Conservation (phyloP, 2,329 filamentous ascomycete genomes). For the Coniochaeta sp. region DNA sequence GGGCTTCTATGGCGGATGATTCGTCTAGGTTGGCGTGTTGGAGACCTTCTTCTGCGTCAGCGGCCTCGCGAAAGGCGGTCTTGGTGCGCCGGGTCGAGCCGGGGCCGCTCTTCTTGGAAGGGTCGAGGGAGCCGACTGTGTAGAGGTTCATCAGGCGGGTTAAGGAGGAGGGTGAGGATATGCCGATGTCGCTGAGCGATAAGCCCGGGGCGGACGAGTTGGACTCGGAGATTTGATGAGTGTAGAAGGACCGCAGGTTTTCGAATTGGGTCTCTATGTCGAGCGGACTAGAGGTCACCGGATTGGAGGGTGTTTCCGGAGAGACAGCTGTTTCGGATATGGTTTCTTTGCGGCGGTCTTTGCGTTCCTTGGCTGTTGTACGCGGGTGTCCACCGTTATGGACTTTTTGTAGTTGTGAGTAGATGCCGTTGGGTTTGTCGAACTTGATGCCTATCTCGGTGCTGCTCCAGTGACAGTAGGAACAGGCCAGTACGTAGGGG, state of each 20-base stretch:
- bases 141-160: slow-evolving; percentile 90
- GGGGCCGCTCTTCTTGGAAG: slow-evolving; percentile 31
- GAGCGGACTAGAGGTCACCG: slow-evolving; percentile 32
- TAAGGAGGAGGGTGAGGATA: slow-evolving; percentile 71
- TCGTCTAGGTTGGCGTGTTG: slow-evolving; percentile 56
- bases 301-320: slow-evolving; percentile 15
- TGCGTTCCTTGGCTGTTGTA: slow-evolving; percentile 42
- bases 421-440: slow-evolving; percentile 80
- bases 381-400: slow-evolving; percentile 51
- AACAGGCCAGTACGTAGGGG: slow-evolving; percentile 75
- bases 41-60: slow-evolving; percentile 63
- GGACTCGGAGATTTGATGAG: slow-evolving; percentile 62
- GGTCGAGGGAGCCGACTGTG: slow-evolving; percentile 41
- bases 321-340: background rate
- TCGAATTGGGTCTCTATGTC: slow-evolving; percentile 65
- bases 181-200: slow-evolving; percentile 42
- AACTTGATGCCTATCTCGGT: slow-evolving; percentile 86
- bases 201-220: slow-evolving; percentile 43
- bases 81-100: slow-evolving; percentile 58
- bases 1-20: slow-evolving; percentile 48
- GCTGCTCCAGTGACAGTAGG: slow-evolving; percentile 89
- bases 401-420: slow-evolving; percentile 67
- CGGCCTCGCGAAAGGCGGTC: slow-evolving; percentile 74
- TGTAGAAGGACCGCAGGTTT: slow-evolving; percentile 73
- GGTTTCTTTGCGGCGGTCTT: slow-evolving; percentile 41